Evolutionary conservation across 192 early-diverging fungal genomes (phyloP).

Genomic region (Jimgerdemannia flammicorona): DNA sequence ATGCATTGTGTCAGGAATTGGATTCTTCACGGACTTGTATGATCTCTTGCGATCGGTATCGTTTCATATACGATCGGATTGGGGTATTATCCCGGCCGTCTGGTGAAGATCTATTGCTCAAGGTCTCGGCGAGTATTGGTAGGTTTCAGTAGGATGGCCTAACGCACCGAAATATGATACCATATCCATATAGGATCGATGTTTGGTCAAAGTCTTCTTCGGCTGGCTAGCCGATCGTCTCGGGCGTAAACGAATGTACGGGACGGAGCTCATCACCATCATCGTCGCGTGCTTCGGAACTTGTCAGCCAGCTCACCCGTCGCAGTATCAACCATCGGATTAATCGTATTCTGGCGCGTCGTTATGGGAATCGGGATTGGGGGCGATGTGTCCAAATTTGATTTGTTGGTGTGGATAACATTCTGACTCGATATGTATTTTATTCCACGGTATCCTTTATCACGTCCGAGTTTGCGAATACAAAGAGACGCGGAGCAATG

Average conservation of each 20-base stretch:
- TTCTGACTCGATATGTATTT: not conserved
- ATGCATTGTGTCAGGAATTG: constrained; percentile 50
- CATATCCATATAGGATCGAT: constrained; percentile 10
- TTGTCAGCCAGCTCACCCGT: constrained; percentile 47
- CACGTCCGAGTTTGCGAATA: constrained; percentile 84
- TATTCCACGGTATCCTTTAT: constrained; percentile 68
- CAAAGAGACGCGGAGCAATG: constrained; percentile 73
- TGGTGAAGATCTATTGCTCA: constrained; percentile 60
- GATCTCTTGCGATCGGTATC: constrained; percentile 86
- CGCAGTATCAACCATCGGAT: constrained; percentile 34
- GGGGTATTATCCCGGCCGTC: constrained; percentile 49
- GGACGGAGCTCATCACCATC: constrained; percentile 81
- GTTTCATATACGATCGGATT: constrained; percentile 73
- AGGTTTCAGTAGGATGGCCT: constrained; percentile 29
- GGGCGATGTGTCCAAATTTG: constrained; percentile 46
- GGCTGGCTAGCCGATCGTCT: constrained; percentile 72
- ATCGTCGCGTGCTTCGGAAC: constrained; percentile 75
- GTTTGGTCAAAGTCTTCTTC: constrained; percentile 83
- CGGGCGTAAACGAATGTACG: constrained; percentile 83
- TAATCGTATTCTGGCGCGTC: constrained; percentile 71
- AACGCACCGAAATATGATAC: not conserved
- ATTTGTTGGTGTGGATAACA: not conserved
- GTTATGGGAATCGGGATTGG: constrained; percentile 76
- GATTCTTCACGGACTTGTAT: constrained; percentile 87
- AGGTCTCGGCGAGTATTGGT: constrained; percentile 79